Conservation (phyloP, 192 early-diverging fungal species). For the Funneliformis geosporum region DNA sequence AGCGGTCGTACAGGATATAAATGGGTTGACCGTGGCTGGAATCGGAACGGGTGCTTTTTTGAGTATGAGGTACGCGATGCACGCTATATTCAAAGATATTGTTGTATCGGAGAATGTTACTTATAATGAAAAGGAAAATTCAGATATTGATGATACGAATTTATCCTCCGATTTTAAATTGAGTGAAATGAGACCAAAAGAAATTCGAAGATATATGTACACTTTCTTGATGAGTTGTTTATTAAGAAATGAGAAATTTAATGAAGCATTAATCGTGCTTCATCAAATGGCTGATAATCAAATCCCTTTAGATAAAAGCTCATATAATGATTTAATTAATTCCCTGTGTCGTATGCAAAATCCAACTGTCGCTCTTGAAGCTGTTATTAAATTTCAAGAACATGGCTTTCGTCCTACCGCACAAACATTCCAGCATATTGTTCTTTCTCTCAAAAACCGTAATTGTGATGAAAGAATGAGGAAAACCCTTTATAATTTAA, state of each 20-base stretch:
- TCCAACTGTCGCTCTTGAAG: not conserved
- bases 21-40: not conserved
- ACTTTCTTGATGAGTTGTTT: not conserved
- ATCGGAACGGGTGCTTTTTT: constrained; percentile 1
- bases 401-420: constrained; percentile 4
- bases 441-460: not conserved
- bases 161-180: not conserved
- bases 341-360: not conserved
- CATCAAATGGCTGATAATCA: constrained; percentile 18
- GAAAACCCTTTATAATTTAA: constrained; percentile 1
- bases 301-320: not conserved
- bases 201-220: constrained; percentile 9
- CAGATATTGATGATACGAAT: not conserved
- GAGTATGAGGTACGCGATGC: not conserved
- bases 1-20: not conserved
- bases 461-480: not conserved
- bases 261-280: constrained; percentile 13
- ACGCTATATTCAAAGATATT: not conserved
- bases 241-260: constrained; percentile 9
- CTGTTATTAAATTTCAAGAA: constrained; percentile 13
- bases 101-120: not conserved
- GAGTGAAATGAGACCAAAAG: not conserved
- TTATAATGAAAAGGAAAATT: not conserved
- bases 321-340: constrained; percentile 1
- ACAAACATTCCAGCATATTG: not conserved